Percentiles rank a stretch among this genome's conserved stretches.
Conservation (phyloP, 352 stramenopile species). For the Phytophthora cactorum region DNA sequence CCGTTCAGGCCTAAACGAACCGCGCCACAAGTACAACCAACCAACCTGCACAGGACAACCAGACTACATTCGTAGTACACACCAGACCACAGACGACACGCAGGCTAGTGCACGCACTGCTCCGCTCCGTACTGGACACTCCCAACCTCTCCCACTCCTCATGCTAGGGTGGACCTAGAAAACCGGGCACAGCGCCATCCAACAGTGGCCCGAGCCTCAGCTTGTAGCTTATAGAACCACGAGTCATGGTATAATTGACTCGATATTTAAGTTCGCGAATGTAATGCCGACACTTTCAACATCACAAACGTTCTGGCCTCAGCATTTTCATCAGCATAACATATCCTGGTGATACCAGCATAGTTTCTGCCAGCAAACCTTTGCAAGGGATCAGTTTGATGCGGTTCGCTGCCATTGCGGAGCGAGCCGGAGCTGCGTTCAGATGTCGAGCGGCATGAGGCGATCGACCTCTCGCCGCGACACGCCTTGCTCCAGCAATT, state of each 20-base stretch:
- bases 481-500: constrained; percentile 40
- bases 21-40: neutral
- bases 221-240: constrained; percentile 38
- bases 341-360: neutral
- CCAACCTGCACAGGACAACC: constrained; percentile 27
- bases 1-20: constrained; percentile 41
- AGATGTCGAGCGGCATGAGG: constrained; percentile 39
- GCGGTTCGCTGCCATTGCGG: neutral
- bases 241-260: constrained; percentile 24
- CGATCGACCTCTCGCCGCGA: constrained; percentile 34
- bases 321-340: constrained; percentile 19
- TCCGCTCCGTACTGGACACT: constrained; percentile 12
- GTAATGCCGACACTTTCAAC: constrained; percentile 34
- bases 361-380: constrained; percentile 9
- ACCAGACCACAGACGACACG: constrained; percentile 16
- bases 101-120: constrained; percentile 10
- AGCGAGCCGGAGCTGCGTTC: constrained; percentile 10
- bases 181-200: constrained; percentile 6
- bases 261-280: constrained; percentile 40
- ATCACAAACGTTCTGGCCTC: constrained; percentile 17
- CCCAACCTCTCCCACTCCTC: constrained; percentile 15
- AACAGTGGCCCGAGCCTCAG: constrained; percentile 5
- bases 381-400: constrained; percentile 22
- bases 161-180: constrained; percentile 28
- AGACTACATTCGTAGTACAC: constrained; percentile 41